phyloP scores from a whole-genome alignment of 257 asterid genomes.

The Thymus mandschuricus region DNA sequence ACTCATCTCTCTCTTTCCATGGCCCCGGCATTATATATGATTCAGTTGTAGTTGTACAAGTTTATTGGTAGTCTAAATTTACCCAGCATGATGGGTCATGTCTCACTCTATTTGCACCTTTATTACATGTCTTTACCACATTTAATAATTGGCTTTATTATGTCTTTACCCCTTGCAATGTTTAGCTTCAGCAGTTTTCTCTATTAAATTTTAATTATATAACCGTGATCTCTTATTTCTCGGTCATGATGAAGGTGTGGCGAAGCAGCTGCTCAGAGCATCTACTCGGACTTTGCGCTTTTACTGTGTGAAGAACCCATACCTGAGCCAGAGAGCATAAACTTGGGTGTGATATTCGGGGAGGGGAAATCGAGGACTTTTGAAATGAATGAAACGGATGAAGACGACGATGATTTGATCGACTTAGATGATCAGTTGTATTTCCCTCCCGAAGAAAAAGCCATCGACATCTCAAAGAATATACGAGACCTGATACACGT shows the following conservation, averaged over 20 bases:
- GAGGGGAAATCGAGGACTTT: conserved; percentile 41
- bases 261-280: conserved; percentile 71
- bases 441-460: conserved; percentile 63
- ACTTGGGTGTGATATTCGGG: conserved; percentile 59
- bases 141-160: too few relatives aligned
- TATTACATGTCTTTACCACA: neutral
- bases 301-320: conserved; percentile 72
- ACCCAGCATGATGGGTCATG: neutral
- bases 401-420: conserved; percentile 50
- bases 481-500: conserved; percentile 84
- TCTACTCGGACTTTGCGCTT: conserved; percentile 72
- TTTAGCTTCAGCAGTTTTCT: neutral
- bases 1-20: too few relatives aligned
- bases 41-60: too few relatives aligned
- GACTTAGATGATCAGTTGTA: conserved; percentile 76
- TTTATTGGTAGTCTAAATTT: neutral
- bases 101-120: neutral
- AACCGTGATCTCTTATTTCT: neutral
- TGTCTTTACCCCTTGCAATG: too few relatives aligned
- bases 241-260: conserved; percentile 65
- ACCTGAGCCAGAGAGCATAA: conserved; percentile 62
- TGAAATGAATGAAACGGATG: conserved; percentile 32
- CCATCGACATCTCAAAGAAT: conserved; percentile 80
- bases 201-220: neutral
- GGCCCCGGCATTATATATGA: too few relatives aligned